phyloP scores from a whole-genome alignment of 441 rosid species.

The Populus tomentosa region DNA sequence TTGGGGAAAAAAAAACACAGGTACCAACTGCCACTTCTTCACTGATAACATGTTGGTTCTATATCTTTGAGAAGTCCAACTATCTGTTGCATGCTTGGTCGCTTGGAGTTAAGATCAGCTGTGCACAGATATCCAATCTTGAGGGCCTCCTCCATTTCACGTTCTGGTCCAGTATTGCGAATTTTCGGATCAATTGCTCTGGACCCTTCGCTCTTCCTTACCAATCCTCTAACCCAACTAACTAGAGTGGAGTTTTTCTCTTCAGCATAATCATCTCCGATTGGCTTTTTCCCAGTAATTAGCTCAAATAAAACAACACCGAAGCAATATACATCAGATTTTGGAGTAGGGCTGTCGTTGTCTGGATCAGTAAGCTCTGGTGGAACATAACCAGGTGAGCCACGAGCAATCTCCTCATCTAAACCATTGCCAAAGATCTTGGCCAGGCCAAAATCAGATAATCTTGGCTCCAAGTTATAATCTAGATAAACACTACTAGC shows the following conservation, averaged over 20 bases:
- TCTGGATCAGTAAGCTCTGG: constrained; percentile 70
- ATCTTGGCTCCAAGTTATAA: constrained; percentile 70
- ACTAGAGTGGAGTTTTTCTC: constrained; percentile 54
- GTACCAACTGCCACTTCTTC: constrained; percentile 21
- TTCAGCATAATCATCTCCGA: constrained; percentile 64
- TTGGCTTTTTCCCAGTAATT: constrained; percentile 70
- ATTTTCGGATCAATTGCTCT: constrained; percentile 74
- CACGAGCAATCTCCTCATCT: constrained; percentile 61
- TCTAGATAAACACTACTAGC: constrained; percentile 75
- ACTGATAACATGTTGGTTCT: constrained; percentile 48
- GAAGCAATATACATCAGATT: constrained; percentile 84
- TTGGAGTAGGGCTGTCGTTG: constrained; percentile 57
- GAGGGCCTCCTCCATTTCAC: constrained; percentile 77
- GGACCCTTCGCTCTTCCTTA: constrained; percentile 55
- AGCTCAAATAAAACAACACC: constrained; percentile 86
- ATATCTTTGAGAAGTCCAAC: constrained; percentile 95
- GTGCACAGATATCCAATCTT: constrained; percentile 95
- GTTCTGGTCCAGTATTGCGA: constrained; percentile 50
- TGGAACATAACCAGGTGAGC: constrained; percentile 82
- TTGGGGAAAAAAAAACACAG: constrained; percentile 8
- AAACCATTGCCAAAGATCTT: constrained; percentile 80
- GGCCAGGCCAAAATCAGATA: constrained; percentile 84
- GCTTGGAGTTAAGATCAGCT: constrained; percentile 71
- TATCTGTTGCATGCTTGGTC: constrained; percentile 94
- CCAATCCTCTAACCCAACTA: constrained; percentile 71